Percentiles rank a stretch among this genome's conserved stretches.
phyloP scores from a whole-genome alignment of 106 monocot species.

The Hemerocallis citrina region DNA sequence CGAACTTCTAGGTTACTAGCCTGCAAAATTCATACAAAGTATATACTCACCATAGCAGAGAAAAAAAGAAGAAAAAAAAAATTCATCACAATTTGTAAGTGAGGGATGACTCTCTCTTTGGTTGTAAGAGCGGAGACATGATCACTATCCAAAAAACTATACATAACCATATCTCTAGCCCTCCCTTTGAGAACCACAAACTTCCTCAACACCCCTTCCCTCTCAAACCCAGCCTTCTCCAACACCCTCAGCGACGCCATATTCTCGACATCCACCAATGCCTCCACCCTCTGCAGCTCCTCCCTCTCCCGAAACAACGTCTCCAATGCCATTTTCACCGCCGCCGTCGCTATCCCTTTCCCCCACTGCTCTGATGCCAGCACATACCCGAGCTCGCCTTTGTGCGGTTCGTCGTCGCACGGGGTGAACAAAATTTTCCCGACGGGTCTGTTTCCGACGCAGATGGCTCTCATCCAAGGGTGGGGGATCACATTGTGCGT shows the following conservation, averaged over 20 bases:
- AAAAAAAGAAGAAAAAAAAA: too few species aligned
- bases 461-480: conserved; percentile 35
- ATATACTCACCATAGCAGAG: too few species aligned
- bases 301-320: conserved; percentile 20
- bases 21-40: too few species aligned
- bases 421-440: conserved; percentile 15
- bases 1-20: too few species aligned
- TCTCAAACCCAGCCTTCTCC: conserved; percentile 62
- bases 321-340: conserved; percentile 12
- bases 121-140: too few species aligned
- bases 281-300: conserved; percentile 51
- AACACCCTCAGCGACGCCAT: conserved; percentile 36
- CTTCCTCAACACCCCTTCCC: too few species aligned
- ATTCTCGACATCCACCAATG: conserved; percentile 40
- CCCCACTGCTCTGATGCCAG: conserved; percentile 42
- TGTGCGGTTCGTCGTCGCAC: background rate
- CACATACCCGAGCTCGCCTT: conserved; percentile 27
- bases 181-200: conserved; percentile 42
- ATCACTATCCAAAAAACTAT: conserved; percentile 14
- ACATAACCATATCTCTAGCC: conserved; percentile 30
- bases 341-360: conserved; percentile 28
- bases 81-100: too few species aligned
- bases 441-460: too few species aligned
- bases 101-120: too few species aligned
- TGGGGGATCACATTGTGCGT: conserved; percentile 18